A percentile compares a stretch with the other conserved stretches of the same genome.
phyloP scores from a whole-genome alignment of 768 basidiomycete genomes.

The Amanita inopinata region DNA sequence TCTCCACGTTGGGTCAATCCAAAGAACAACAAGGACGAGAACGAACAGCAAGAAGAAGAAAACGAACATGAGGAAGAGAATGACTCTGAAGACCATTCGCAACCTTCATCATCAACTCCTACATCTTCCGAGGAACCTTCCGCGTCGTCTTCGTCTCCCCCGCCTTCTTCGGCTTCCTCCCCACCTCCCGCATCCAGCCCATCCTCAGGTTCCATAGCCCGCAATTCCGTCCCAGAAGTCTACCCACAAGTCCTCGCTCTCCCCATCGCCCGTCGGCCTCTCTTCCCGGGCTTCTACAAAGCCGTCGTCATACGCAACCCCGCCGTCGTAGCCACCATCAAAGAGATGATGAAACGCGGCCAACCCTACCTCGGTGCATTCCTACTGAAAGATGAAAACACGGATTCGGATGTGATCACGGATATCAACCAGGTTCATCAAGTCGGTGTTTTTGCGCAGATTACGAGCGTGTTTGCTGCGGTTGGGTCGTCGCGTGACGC shows the following conservation, averaged over 20 bases:
- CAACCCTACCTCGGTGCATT: conserved; percentile 98
- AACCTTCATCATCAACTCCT: not conserved
- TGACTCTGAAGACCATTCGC: not conserved
- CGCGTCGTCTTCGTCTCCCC: conserved; percentile 6
- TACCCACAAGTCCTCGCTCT: conserved; percentile 94
- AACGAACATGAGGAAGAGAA: not conserved
- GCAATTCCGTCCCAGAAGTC: conserved; percentile 78
- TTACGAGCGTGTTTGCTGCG: conserved; percentile 83
- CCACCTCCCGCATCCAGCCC: conserved; percentile 17
- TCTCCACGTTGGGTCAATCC: conserved; percentile 9
- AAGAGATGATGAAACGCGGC: conserved; percentile 93
- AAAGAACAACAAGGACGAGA: conserved; percentile 1
- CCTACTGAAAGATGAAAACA: conserved; percentile 86
- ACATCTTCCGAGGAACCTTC: not conserved
- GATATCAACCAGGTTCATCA: conserved; percentile 81
- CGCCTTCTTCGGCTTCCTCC: conserved; percentile 14
- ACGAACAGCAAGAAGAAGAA: not conserved
- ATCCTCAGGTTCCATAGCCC: conserved; percentile 51
- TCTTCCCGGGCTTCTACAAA: conserved; percentile 98
- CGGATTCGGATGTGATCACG: conserved; percentile 89
- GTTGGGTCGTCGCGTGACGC: conserved; percentile 7
- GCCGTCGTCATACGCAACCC: conserved; percentile 92
- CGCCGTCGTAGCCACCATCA: conserved; percentile 84
- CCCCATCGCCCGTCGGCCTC: conserved; percentile 88
- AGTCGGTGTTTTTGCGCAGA: conserved; percentile 95